Percentiles rank a stretch among this genome's conserved stretches.
phyloP scores from a whole-genome alignment of 2,329 filamentous ascomycete species.

The Scorias spongiosa region DNA sequence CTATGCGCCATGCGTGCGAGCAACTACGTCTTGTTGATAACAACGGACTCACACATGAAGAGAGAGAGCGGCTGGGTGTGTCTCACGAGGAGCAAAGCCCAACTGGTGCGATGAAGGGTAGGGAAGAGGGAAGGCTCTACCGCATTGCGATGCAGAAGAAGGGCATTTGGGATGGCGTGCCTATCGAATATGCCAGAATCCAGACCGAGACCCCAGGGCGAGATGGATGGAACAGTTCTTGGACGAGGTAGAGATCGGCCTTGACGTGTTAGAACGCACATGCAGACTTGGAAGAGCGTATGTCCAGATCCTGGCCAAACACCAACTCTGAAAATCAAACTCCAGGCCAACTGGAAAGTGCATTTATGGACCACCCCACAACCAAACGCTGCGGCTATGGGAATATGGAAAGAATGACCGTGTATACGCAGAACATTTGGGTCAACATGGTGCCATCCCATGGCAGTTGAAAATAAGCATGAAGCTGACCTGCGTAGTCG shows the following conservation, averaged over 20 bases:
- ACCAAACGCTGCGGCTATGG: no score
- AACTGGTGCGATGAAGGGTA: slow-evolving; percentile 34
- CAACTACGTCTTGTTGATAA: slow-evolving; percentile 46
- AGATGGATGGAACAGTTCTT: slow-evolving; percentile 83
- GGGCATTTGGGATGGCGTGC: slow-evolving; percentile 65
- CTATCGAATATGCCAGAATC: slow-evolving; percentile 77
- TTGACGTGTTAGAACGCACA: no score
- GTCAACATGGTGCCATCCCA: no score
- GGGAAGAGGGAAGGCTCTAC: slow-evolving; percentile 60
- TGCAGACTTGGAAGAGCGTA: no score
- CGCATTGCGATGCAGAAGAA: slow-evolving; percentile 83
- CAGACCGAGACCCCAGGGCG: slow-evolving; percentile 70
- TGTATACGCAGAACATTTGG: no score
- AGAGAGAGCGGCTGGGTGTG: slow-evolving; percentile 10
- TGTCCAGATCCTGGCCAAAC: no score
- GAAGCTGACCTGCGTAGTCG: no score
- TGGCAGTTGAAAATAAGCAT: no score
- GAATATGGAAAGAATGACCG: no score
- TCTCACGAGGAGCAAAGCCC: slow-evolving; percentile 15
- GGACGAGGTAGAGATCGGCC: slow-evolving; percentile 45
- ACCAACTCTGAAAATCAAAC: no score
- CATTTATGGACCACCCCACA: no score
- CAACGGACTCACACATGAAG: slow-evolving; percentile 23
- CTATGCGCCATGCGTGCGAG: slow-evolving; percentile 76
- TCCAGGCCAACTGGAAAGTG: background rate